phyloP scores from a whole-genome alignment of 1,284 basidiomycete genomes.

The Athelia psychrophila region DNA sequence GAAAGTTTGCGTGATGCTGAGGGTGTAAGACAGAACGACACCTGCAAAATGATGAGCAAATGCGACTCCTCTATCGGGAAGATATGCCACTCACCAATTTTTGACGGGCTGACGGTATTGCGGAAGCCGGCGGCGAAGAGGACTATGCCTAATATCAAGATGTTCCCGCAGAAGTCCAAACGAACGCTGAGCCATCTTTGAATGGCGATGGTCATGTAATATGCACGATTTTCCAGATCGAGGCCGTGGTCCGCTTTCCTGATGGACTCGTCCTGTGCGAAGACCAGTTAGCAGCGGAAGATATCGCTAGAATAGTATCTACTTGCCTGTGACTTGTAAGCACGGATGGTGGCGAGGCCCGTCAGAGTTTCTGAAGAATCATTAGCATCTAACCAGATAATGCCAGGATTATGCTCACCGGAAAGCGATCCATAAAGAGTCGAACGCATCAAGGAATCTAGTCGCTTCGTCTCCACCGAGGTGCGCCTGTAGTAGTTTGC shows the following conservation, averaged over 20 bases:
- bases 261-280: conserved; percentile 41
- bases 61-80: no score
- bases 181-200: conserved; percentile 61
- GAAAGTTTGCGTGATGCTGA: conserved; percentile 55
- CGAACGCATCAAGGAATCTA: conserved; percentile 70
- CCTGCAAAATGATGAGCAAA: no score
- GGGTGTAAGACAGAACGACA: conserved; percentile 62
- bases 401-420: conserved; percentile 17
- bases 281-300: neutral
- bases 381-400: neutral
- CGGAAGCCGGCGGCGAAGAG: conserved; percentile 63
- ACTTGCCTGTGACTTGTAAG: conserved; percentile 39
- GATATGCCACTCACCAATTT: conserved; percentile 31
- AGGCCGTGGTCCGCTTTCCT: conserved; percentile 51
- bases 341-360: conserved; percentile 43
- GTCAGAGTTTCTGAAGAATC: conserved; percentile 38
- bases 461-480: conserved; percentile 64
- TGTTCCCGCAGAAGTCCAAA: conserved; percentile 67
- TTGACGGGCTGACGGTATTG: conserved; percentile 43
- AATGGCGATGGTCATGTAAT: conserved; percentile 68
- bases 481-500: conserved; percentile 52
- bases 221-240: conserved; percentile 76
- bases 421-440: conserved; percentile 56
- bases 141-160: conserved; percentile 72
- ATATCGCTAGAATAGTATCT: neutral